phyloP scores from a whole-genome alignment of 305 asterid species.

The Euphrasia arctica region DNA sequence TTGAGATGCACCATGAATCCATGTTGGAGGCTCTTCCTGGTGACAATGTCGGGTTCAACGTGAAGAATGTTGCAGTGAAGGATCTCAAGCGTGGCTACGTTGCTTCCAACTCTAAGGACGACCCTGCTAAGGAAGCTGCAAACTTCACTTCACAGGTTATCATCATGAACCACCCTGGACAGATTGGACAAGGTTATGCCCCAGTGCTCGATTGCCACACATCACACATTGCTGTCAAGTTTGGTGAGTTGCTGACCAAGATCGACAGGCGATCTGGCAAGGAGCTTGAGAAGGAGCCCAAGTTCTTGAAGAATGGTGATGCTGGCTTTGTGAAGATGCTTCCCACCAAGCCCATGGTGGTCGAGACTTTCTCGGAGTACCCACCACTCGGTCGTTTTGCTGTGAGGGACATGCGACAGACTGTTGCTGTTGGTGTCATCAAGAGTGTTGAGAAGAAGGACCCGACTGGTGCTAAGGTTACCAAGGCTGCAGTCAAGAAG shows the following conservation, averaged over 20 bases:
- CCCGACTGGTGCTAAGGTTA: constrained; percentile 35
- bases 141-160: constrained; percentile 38
- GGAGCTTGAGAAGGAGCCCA: too few relatives aligned
- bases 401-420: constrained; percentile 37
- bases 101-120: too few relatives aligned
- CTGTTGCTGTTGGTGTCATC: constrained; percentile 34
- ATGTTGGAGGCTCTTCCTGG: neutral
- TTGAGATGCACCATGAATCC: constrained; percentile 43
- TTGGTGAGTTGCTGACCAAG: too few relatives aligned
- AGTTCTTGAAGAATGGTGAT: too few relatives aligned
- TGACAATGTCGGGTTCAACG: too few relatives aligned
- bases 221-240: too few relatives aligned
- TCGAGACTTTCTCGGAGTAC: constrained; percentile 5
- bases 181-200: constrained; percentile 40
- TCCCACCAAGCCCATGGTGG: too few relatives aligned
- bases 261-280: too few relatives aligned
- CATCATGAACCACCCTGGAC: constrained; percentile 48
- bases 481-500: constrained; percentile 38
- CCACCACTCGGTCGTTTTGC: constrained; percentile 34
- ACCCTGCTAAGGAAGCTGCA: constrained; percentile 1
- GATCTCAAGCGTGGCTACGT: too few relatives aligned
- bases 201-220: too few relatives aligned
- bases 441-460: constrained; percentile 37
- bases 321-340: too few relatives aligned
- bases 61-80: too few relatives aligned